These are phyloP conservation scores for Leucocoprinus birnbaumii DNA, from an alignment of 768 basidiomycete genomes.

Conservation along the genomic window DNA sequence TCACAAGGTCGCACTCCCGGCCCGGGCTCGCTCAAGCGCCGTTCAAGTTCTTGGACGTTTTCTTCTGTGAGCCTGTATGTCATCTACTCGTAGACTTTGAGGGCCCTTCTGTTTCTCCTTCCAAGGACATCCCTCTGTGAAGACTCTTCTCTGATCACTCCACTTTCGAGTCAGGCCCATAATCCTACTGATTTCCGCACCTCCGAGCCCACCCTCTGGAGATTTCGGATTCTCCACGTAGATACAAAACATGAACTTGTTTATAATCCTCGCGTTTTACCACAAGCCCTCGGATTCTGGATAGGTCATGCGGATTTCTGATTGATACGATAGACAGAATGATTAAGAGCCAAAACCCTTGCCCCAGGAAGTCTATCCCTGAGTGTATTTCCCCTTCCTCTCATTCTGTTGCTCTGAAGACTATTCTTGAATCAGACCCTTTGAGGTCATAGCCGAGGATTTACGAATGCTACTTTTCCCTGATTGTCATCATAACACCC, in stretches of 20 bases:
- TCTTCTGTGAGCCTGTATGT: too few relatives aligned
- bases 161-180: background rate
- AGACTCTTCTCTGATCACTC: too few relatives aligned
- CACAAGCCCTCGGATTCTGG: slow-evolving; percentile 5
- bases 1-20: background rate
- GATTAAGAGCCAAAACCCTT: background rate
- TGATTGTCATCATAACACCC: background rate
- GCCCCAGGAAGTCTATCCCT: background rate
- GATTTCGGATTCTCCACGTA: slow-evolving; percentile 9
- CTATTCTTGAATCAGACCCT: background rate
- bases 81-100: too few relatives aligned
- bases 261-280: background rate
- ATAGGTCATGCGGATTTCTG: background rate
- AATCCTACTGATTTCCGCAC: too few relatives aligned
- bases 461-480: background rate
- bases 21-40: background rate
- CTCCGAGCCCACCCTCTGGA: too few relatives aligned
- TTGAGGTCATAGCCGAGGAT: slow-evolving; percentile 7
- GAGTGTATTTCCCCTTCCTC: slow-evolving; percentile 3
- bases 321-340: slow-evolving; percentile 1
- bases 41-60: too few relatives aligned
- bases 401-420: background rate
- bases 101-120: too few relatives aligned
- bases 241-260: slow-evolving; percentile 2
- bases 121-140: too few relatives aligned